Conservation (phyloP, 1,284 basidiomycete genomes). For the Austroboletus niveus region DNA sequence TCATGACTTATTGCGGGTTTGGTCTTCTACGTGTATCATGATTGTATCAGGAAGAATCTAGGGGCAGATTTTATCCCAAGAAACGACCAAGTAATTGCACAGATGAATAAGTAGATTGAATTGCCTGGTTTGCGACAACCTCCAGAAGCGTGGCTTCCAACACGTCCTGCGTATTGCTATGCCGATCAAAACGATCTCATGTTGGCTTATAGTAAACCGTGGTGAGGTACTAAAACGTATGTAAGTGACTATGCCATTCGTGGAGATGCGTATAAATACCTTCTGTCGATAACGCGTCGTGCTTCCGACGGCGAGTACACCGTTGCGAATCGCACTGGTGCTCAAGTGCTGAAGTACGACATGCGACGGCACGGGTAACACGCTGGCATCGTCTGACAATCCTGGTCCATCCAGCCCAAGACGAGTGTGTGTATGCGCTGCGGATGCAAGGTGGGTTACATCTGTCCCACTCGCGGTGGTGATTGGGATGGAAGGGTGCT, state of each 20-base stretch:
- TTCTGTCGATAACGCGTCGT: constrained; percentile 94
- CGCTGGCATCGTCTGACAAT: constrained; percentile 85
- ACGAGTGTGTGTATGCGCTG: constrained; percentile 21
- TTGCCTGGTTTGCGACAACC: constrained; percentile 7
- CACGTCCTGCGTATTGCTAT: constrained; percentile 25
- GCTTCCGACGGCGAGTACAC: constrained; percentile 90
- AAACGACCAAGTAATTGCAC: constrained; percentile 26
- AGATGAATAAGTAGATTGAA: constrained; percentile 29
- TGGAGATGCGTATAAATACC: constrained; percentile 41
- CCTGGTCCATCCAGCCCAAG: constrained; percentile 40
- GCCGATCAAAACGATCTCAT: constrained; percentile 19
- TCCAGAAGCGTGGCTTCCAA: constrained; percentile 22
- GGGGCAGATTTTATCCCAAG: constrained; percentile 27
- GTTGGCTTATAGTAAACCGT: constrained; percentile 62
- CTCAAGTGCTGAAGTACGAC: constrained; percentile 95
- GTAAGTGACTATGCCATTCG: constrained; percentile 9
- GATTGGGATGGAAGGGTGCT: constrained; percentile 30
- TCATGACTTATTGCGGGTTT: constrained; percentile 16
- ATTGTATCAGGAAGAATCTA: constrained; percentile 27
- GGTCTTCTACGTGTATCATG: constrained; percentile 20
- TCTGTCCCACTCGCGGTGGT: constrained; percentile 37
- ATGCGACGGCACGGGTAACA: constrained; percentile 92
- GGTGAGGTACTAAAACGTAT: constrained; percentile 46
- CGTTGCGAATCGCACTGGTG: constrained; percentile 94
- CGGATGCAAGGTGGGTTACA: constrained; percentile 30